Evolutionary conservation across 805 yeast genomes (phyloP).

Genomic region (Kuraishia cidri): DNA sequence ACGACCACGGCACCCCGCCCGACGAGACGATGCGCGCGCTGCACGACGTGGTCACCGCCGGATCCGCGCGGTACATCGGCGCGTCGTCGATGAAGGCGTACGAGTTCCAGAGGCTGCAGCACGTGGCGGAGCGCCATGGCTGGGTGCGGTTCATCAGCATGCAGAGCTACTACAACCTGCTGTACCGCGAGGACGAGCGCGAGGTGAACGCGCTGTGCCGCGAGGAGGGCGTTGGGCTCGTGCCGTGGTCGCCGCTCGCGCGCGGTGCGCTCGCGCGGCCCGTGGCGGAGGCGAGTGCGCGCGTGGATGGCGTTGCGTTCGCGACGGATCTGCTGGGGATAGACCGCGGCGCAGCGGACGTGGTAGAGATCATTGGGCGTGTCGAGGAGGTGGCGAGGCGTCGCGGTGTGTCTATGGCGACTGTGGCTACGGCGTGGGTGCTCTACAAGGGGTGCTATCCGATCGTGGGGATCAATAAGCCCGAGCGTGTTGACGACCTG

Average conservation of each 20-base stretch:
- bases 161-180: conserved; percentile 50
- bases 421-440: conserved; percentile 44
- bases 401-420: conserved; percentile 40
- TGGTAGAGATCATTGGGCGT: conserved; percentile 29
- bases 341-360: conserved; percentile 10
- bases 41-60: conserved; percentile 38
- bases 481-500: conserved; percentile 45
- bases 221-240: conserved; percentile 41
- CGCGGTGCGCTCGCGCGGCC: conserved; percentile 49
- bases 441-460: conserved; percentile 41
- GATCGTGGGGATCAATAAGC: conserved; percentile 42
- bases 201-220: conserved; percentile 51
- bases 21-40: conserved; percentile 49
- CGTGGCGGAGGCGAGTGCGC: conserved; percentile 3
- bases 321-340: conserved; percentile 4
- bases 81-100: conserved; percentile 53
- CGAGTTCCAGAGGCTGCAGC: conserved; percentile 47
- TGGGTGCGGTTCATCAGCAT: conserved; percentile 53
- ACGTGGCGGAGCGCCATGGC: conserved; percentile 42
- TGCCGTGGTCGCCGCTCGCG: conserved; percentile 57
- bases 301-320: conserved; percentile 9
- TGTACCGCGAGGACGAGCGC: conserved; percentile 57
- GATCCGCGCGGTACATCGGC: conserved; percentile 46
- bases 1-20: conserved; percentile 36
- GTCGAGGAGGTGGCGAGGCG: conserved; percentile 48